A percentile compares a stretch with the other conserved stretches of the same genome.
phyloP scores from a whole-genome alignment of 169 alveolate species.

The Miamiensis avidus region DNA sequence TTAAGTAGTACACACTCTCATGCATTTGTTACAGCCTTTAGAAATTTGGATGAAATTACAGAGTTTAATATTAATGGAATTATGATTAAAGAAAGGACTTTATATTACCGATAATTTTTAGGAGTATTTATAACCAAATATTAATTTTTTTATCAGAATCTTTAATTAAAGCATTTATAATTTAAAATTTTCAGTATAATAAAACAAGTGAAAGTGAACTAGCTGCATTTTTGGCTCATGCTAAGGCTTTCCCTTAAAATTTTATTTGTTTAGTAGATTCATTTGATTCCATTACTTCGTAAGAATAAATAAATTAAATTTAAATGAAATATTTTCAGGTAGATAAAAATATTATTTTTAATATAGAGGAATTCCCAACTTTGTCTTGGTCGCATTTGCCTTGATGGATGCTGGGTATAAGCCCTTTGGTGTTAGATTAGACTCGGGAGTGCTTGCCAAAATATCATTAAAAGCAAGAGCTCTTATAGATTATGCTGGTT shows the following conservation, averaged over 20 bases:
- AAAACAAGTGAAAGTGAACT: constrained; percentile 82
- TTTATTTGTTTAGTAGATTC: constrained; percentile 86
- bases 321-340: no score
- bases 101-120: constrained; percentile 28
- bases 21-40: constrained; percentile 77
- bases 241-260: constrained; percentile 76
- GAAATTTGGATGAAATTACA: constrained; percentile 39
- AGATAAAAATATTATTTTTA: no score
- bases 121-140: not conserved
- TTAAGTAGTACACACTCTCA: constrained; percentile 85
- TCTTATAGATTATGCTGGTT: constrained; percentile 57
- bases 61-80: constrained; percentile 49
- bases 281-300: constrained; percentile 69
- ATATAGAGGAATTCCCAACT: constrained; percentile 87
- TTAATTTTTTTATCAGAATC: not conserved
- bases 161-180: not conserved
- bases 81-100: constrained; percentile 49
- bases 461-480: constrained; percentile 68
- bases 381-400: constrained; percentile 87
- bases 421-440: constrained; percentile 89
- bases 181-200: constrained; percentile 44
- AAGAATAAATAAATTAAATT: no score
- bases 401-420: constrained; percentile 68
- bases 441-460: constrained; percentile 89
- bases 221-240: constrained; percentile 83